Base-by-base conservation (phyloP, 192 early-diverging fungal genomes). In the Podochytrium sp. region DNA sequence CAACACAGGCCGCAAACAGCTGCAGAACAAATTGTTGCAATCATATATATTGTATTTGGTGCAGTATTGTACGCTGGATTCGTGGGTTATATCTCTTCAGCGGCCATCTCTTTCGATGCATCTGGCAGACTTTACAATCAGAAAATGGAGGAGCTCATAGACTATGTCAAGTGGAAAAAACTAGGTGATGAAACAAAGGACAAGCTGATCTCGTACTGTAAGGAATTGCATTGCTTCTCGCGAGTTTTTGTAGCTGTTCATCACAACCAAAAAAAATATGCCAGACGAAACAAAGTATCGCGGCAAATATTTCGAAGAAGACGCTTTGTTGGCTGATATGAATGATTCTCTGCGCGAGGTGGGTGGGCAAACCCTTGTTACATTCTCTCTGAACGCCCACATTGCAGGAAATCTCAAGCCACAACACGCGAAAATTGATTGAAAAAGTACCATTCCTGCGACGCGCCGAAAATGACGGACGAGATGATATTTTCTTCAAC, bases 371-470 rank as follows among this genome's bases (percentile, higher is more conserved):
- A 18, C 12, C 25, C n/a, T 7, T 1, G 7, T 33, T 33, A 47
- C 1, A 39, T 12, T 7, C 12, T 65, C 16, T 47, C 0, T 65
- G 18, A 4, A 4, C 6, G 18, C 5, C 5, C 52, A 27, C 34
- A 16, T 12, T 61, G 27, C 57, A 77, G 80, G 80, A 82, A 51
- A 86, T 86, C 58, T 59, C 73, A 2, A 40, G 81, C 27, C 74
- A 80, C 51, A 80, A 83, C 47, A 82, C 80, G 35, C 53, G 79
- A 5, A 72, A 71, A 16, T 67, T 86, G 20, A 73, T 86, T 23
- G 56, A 62, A 20, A 78, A 81, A 53, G 80, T 82, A n/a, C 84
- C 76, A 25, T 86, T 86, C 62, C 57, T 86, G 25, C 72, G 64
- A 14, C 76, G 80, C 25, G 58, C 64, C 12, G 68, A 76, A 27